Conservation (phyloP, 1,284 basidiomycete species). For the Phellopilus nigrolimitatus region DNA sequence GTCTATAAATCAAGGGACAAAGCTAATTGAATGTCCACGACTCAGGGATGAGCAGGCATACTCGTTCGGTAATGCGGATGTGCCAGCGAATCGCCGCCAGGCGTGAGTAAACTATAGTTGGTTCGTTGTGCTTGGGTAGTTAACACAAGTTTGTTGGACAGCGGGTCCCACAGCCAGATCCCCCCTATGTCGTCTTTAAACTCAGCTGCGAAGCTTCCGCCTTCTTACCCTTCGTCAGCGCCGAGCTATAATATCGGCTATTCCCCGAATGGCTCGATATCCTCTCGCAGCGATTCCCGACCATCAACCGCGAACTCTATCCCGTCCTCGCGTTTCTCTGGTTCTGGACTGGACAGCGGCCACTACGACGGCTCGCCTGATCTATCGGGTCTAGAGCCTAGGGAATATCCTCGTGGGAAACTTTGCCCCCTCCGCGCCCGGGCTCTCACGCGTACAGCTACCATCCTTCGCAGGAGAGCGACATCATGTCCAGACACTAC, state of each 20-base stretch:
- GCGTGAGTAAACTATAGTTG: constrained; percentile 10
- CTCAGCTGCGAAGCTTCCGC: constrained; percentile 3
- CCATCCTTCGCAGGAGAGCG: constrained; percentile 3
- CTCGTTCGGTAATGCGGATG: constrained; percentile 3
- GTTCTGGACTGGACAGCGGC: constrained; percentile 43
- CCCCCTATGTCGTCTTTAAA: neutral
- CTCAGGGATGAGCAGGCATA: constrained; percentile 10
- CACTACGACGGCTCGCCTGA: constrained; percentile 26
- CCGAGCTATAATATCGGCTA: constrained; percentile 7
- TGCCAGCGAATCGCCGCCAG: constrained; percentile 10
- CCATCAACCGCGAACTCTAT: constrained; percentile 48
- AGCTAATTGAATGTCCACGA: constrained; percentile 3
- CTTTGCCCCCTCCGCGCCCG: constrained; percentile 4
- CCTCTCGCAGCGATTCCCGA: constrained; percentile 33
- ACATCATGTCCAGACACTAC: constrained; percentile 7
- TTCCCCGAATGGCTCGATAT: constrained; percentile 16
- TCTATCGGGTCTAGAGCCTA: constrained; percentile 39
- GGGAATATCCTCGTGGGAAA: constrained; percentile 45
- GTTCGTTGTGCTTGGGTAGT: neutral
- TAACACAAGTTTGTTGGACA: neutral
- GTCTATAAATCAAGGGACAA: neutral
- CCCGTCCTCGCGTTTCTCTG: constrained; percentile 21
- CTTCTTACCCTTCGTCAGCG: constrained; percentile 4
- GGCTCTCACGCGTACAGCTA: constrained; percentile 11
- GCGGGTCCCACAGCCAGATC: constrained; percentile 1